Percentiles rank a stretch among this genome's conserved stretches.
phyloP scores from a whole-genome alignment of 2,329 filamentous ascomycete species.

The Bipolaris sorokiniana region DNA sequence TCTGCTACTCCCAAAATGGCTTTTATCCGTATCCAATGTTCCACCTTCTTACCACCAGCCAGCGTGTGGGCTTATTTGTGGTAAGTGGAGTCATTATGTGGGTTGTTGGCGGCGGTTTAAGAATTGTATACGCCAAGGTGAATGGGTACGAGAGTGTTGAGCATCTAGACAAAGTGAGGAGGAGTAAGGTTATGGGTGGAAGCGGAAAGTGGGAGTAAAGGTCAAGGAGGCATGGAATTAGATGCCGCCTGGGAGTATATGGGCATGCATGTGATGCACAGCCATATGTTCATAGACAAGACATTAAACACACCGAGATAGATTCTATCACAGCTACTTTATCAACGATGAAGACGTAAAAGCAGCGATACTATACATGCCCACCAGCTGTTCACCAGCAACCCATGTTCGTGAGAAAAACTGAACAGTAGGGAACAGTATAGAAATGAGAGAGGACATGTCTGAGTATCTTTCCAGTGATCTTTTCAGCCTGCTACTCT shows the following conservation, averaged over 20 bases:
- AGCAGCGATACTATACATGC: conserved; percentile 31
- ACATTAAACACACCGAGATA: background rate
- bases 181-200: conserved; percentile 25
- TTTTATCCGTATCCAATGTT: conserved; percentile 90
- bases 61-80: conserved; percentile 72
- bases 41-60: conserved; percentile 66
- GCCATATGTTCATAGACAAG: background rate
- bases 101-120: conserved; percentile 69
- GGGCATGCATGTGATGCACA: background rate
- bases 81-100: conserved; percentile 75
- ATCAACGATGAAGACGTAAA: conserved; percentile 21
- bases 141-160: conserved; percentile 59
- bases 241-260: background rate
- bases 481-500: conserved; percentile 14
- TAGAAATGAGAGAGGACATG: conserved; percentile 22
- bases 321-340: conserved; percentile 19
- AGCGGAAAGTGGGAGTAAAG: conserved; percentile 29
- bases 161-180: conserved; percentile 25
- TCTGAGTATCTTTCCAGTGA: conserved; percentile 17
- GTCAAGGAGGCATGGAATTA: background rate
- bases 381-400: conserved; percentile 21
- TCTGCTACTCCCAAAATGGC: conserved; percentile 71
- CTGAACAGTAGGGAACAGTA: conserved; percentile 12
- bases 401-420: conserved; percentile 28
- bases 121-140: conserved; percentile 70